Percentiles rank a stretch among this genome's conserved stretches.
Evolutionary conservation across 495 filamentous ascomycete genomes (phyloP).

Genomic region (Ramalina intermedia): DNA sequence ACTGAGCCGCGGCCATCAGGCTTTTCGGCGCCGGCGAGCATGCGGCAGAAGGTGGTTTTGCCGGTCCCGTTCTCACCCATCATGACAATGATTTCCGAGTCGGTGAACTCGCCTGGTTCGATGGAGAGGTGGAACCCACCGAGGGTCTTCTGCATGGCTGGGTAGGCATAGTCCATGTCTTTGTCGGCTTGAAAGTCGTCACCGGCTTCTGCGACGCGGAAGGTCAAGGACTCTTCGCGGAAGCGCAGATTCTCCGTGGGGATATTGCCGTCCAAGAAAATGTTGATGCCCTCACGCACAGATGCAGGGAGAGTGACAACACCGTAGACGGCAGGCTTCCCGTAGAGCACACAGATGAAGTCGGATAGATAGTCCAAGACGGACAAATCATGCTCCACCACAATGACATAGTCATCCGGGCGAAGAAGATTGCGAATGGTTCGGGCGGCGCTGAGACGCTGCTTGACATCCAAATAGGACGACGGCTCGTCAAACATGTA

Average conservation of each 20-base stretch:
- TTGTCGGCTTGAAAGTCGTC: conserved; percentile 85
- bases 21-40: conserved; percentile 84
- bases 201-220: conserved; percentile 83
- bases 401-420: conserved; percentile 88
- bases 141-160: conserved; percentile 83
- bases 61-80: conserved; percentile 97
- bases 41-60: conserved; percentile 94
- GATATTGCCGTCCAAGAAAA: conserved; percentile 95
- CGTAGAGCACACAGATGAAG: conserved; percentile 95
- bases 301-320: conserved; percentile 94
- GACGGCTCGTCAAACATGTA: conserved; percentile 99
- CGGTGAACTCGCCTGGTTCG: conserved; percentile 76
- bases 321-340: conserved; percentile 88
- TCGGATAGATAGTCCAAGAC: conserved; percentile 97
- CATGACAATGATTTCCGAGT: conserved; percentile 98
- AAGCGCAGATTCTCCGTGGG: conserved; percentile 97
- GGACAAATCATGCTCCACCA: conserved; percentile 97
- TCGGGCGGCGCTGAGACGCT: conserved; percentile 80
- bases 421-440: conserved; percentile 82
- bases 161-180: conserved; percentile 72
- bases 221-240: conserved; percentile 90
- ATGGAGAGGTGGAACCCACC: conserved; percentile 76
- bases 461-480: conserved; percentile 96
- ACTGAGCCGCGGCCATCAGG: conserved; percentile 64
- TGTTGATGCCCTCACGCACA: conserved; percentile 98